Percentiles rank a stretch among this genome's conserved stretches.
Evolutionary conservation across 352 stramenopile species (phyloP).

Genomic region (Thraustochytrium striatum): DNA sequence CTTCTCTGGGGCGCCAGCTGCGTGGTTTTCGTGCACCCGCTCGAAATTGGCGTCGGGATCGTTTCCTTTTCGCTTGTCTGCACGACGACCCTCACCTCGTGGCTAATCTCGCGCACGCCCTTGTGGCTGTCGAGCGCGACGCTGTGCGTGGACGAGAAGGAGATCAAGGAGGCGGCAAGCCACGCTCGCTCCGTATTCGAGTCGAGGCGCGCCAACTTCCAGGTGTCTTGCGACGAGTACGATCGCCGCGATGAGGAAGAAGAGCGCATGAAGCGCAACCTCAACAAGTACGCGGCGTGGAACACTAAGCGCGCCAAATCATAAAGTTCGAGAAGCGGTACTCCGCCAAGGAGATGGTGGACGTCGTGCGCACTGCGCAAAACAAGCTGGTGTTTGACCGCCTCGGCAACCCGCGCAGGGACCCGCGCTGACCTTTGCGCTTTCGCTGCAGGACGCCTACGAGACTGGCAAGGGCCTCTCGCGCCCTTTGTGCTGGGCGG

Average conservation of each 20-base stretch:
- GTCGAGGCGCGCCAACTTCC: slow-evolving; percentile 65
- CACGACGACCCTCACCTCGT: slow-evolving; percentile 68
- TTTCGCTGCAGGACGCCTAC: slow-evolving; percentile 57
- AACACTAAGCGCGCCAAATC: slow-evolving; percentile 53
- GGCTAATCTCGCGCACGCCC: slow-evolving; percentile 72
- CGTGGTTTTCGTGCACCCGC: slow-evolving; percentile 80
- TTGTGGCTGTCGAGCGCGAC: slow-evolving; percentile 76
- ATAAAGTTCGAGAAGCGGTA: slow-evolving; percentile 30
- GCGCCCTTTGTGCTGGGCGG: slow-evolving; percentile 55
- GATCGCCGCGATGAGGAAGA: slow-evolving; percentile 63
- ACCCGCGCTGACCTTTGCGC: slow-evolving; percentile 64
- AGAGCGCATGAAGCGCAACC: slow-evolving; percentile 48
- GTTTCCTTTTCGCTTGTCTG: slow-evolving; percentile 73
- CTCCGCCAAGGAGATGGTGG: slow-evolving; percentile 52
- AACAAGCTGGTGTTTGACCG: slow-evolving; percentile 12
- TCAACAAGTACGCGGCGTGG: slow-evolving; percentile 46
- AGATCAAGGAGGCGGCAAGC: slow-evolving; percentile 72
- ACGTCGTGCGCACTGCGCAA: slow-evolving; percentile 48
- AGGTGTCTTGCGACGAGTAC: slow-evolving; percentile 71
- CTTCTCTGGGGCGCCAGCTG: slow-evolving; percentile 76
- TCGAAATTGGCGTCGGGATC: slow-evolving; percentile 76
- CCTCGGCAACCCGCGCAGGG: slow-evolving; percentile 21
- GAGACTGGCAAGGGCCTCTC: slow-evolving; percentile 55
- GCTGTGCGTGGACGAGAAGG: slow-evolving; percentile 80
- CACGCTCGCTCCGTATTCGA: slow-evolving; percentile 67